Evolutionary conservation across 1,139 yeast species (phyloP), one percentile per base, ranked within the genome.

Genomic region (Wickerhamomyces sp.): DNA sequence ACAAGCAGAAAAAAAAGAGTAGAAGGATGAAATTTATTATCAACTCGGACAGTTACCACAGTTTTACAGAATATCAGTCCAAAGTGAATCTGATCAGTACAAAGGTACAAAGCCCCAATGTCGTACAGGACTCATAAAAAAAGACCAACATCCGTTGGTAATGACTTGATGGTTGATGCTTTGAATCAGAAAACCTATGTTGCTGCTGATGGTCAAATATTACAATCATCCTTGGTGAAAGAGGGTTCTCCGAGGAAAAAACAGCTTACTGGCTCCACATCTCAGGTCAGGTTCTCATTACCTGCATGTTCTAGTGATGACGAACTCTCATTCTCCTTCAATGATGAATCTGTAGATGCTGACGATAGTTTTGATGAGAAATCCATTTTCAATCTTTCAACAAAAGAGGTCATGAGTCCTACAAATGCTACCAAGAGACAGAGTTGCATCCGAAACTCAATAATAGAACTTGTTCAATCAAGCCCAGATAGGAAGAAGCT

Each of bases 251-350:
- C 62, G 6, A 42, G 51, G 13, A 57, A 54, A 43, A 50, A 57
- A 37, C 52, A 53, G 31, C 41, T 55, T 13, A 52, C 55, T 2
- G 60, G 61, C 0, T 56, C 61, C 11, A 43, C 52, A 2, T 60
- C 64, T 1, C 65, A 60, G 35, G 65, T 62, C 33, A 45, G 65
- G 43, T 62, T 62, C 37, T 58, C 62, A 2, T 47, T 61, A 6
- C 64, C 64, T 6, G 44, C 49, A 4, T 14, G 18, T 23, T 10
- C 27, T 10, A 39, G 54, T 54, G 23, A 56, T 49, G 18, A 42
- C 27, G 36, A 54, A 45, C 27, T 51, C 11, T 10, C 34, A 6
- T 30, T 32, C 10, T 31, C 35, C 47, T 27, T 27, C 23, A 13
- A 15, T 14, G 45, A 36, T 6, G 39, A 41, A 14, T 36, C 35